Evolutionary conservation across 345 rosid species (phyloP), one percentile per base, ranked within the genome.

Genomic region (Dipteronia sinensis): DNA sequence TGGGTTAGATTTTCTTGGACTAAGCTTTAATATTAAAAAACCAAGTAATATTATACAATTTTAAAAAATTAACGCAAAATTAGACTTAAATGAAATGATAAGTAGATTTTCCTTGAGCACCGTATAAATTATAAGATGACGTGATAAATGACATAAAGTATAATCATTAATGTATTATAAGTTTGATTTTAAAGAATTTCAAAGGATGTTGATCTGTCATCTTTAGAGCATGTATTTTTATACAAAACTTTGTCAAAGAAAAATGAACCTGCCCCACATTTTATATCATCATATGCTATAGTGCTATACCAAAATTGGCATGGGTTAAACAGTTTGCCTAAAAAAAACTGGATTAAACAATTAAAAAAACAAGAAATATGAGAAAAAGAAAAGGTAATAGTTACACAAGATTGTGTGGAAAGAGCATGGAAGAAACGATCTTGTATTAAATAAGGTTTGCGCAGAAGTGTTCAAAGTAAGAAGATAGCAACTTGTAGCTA

Each of bases 381-480:
- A n/a, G n/a, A n/a, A 2, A 46, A 44, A 44, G 2, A 0, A 3
- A 12, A 68, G 29, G 34, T 13, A 19, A n/a, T 1, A 65, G 11
- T 19, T 4, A 49, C 19, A 46, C 19, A 46, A 46, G 0, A 42
- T 16, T 3, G 9, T 20, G 9, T 11, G 31, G 20, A 44, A 68
- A 44, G 51, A 67, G 53, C 27, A 27, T 8, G 67, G 12, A 63
- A 4, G 67, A 6, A 42, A 6, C 16, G 19, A 44, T 31, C 23
- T 15, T 20, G 53, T 22, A 68, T 22, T 22, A 22, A 20, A 40
- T 44, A 53, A 15, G 27, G 10, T 59, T 49, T 51, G 10, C 40
- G 15, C 22, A 64, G 65, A 63, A 64, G 22, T 49, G 10, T 34
- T 74, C 38, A 62, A 51, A 69, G 27, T 42, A 23, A n/a, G 78